Evolutionary conservation across 176 grass and related monocot genomes (phyloP).

Genomic region (Avena sativa): DNA sequence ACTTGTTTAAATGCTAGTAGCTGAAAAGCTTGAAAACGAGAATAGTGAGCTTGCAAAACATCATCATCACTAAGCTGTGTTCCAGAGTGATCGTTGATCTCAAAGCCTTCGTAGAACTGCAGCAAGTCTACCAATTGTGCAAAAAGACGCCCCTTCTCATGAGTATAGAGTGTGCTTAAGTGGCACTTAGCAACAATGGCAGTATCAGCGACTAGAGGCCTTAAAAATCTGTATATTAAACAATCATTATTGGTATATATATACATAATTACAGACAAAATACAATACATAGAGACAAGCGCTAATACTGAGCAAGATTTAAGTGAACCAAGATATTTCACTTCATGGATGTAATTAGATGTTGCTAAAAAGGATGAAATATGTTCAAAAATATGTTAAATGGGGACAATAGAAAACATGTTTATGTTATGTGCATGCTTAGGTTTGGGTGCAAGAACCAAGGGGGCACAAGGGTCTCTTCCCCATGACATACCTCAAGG

Average conservation of each 20-base stretch:
- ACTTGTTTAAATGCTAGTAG: slow-evolving; percentile 95
- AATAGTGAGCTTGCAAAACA: slow-evolving; percentile 85
- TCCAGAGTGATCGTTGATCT: slow-evolving; percentile 94
- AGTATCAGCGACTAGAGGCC: slow-evolving; percentile 73
- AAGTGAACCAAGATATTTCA: slow-evolving; percentile 32
- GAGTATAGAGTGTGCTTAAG: slow-evolving; percentile 70
- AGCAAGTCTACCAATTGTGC: slow-evolving; percentile 92
- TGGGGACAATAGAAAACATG: slow-evolving; percentile 23
- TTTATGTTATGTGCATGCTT: slow-evolving; percentile 21
- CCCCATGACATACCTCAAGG: slow-evolving; percentile 1
- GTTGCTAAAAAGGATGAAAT: slow-evolving; percentile 22
- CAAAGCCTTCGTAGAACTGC: slow-evolving; percentile 98
- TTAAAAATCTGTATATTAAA: slow-evolving; percentile 65
- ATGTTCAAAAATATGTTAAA: slow-evolving; percentile 13
- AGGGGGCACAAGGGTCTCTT: not conserved
- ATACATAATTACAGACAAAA: slow-evolving; percentile 36
- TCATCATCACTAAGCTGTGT: slow-evolving; percentile 94
- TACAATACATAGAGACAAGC: not conserved
- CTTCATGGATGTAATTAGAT: slow-evolving; percentile 19
- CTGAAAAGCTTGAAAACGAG: slow-evolving; percentile 87
- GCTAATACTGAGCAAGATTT: slow-evolving; percentile 29
- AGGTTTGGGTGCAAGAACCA: not conserved
- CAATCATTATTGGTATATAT: slow-evolving; percentile 40
- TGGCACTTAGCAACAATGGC: slow-evolving; percentile 88
- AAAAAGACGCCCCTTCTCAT: slow-evolving; percentile 96